Percentiles rank a stretch among this genome's conserved stretches.
Conservation (phyloP, 345 rosid genomes). For the Aethionema arabicum region DNA sequence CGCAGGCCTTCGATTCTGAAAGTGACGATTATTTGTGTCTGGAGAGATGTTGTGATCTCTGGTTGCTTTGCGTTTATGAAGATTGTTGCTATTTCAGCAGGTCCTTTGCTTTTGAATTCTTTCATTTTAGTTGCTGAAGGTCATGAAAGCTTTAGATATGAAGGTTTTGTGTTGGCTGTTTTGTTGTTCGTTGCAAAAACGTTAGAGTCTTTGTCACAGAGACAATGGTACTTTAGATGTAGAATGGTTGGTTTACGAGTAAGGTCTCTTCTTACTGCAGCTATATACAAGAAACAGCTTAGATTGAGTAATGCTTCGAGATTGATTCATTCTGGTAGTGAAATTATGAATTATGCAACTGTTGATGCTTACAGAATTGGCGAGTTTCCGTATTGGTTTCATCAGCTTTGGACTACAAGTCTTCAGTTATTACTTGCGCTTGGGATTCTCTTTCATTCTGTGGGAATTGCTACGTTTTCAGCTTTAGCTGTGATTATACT, state of each 20-base stretch:
- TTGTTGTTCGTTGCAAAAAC: constrained; percentile 59
- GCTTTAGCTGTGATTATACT: constrained; percentile 67
- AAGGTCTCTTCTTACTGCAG: constrained; percentile 78
- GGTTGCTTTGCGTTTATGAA: constrained; percentile 84
- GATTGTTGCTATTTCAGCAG: constrained; percentile 70
- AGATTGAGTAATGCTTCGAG: constrained; percentile 74
- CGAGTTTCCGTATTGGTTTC: constrained; percentile 94
- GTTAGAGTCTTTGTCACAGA: constrained; percentile 78
- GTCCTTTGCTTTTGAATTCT: constrained; percentile 83
- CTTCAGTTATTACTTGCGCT: constrained; percentile 81
- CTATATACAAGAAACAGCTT: constrained; percentile 78
- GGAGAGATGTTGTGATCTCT: constrained; percentile 65
- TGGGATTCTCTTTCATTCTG: constrained; percentile 68
- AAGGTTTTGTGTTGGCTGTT: constrained; percentile 71
- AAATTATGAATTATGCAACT: constrained; percentile 87
- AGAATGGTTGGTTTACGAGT: constrained; percentile 76
- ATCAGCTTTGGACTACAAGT: constrained; percentile 90
- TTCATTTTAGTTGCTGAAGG: constrained; percentile 93
- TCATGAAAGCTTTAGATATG: constrained; percentile 54
- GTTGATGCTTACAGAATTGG: constrained; percentile 95
- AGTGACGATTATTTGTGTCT: constrained; percentile 58
- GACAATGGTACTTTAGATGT: constrained; percentile 90
- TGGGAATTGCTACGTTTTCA: constrained; percentile 84
- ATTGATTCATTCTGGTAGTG: constrained; percentile 77
- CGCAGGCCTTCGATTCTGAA: constrained; percentile 55